A percentile compares a stretch with the other conserved stretches of the same genome.
These are phyloP conservation scores for Ramularia collo-cygni DNA, from an alignment of 2,329 filamentous ascomycete genomes.

Conservation along the genomic window DNA sequence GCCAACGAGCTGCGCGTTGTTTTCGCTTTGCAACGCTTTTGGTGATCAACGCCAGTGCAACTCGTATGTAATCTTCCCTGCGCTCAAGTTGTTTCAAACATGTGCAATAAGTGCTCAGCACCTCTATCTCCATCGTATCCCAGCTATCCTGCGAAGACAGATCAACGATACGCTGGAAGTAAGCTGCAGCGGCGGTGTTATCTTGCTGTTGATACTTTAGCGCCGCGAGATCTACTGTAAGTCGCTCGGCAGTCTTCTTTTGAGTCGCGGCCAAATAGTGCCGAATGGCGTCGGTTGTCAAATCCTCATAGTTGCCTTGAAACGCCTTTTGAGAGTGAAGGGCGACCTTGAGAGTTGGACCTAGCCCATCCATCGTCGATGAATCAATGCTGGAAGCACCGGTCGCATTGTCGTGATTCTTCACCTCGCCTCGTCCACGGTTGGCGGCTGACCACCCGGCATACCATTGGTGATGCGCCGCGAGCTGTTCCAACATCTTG, in stretches of 20 bases:
- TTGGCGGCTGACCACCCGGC: slow-evolving; percentile 58
- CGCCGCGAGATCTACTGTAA: slow-evolving; percentile 77
- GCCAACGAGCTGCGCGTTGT: slow-evolving; percentile 15
- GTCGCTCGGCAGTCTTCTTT: slow-evolving; percentile 66
- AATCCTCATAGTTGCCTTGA: slow-evolving; percentile 42
- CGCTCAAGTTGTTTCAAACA: slow-evolving; percentile 72
- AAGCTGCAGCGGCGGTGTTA: slow-evolving; percentile 64
- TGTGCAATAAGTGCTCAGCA: slow-evolving; percentile 77
- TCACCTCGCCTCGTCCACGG: slow-evolving; percentile 23
- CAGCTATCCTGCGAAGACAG: slow-evolving; percentile 74
- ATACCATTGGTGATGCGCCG: slow-evolving; percentile 65
- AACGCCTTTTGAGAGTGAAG: slow-evolving; percentile 34
- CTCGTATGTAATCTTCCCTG: slow-evolving; percentile 71
- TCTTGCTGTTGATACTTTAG: slow-evolving; percentile 67
- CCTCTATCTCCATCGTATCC: slow-evolving; percentile 70
- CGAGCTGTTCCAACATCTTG: slow-evolving; percentile 69
- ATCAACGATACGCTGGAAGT: slow-evolving; percentile 70
- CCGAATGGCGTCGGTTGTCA: slow-evolving; percentile 78
- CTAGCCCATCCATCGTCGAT: slow-evolving; percentile 1
- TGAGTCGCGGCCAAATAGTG: slow-evolving; percentile 77
- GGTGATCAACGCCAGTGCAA: slow-evolving; percentile 65
- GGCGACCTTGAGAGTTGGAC: slow-evolving; percentile 26
- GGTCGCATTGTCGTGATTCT: slow-evolving; percentile 30
- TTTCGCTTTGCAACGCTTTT: slow-evolving; percentile 51
- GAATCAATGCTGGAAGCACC: slow-evolving; percentile 6